A percentile compares a stretch with the other conserved stretches of the same genome.
Evolutionary conservation across 2,329 filamentous ascomycete genomes (phyloP).

Genomic region (Diplodia mutila): DNA sequence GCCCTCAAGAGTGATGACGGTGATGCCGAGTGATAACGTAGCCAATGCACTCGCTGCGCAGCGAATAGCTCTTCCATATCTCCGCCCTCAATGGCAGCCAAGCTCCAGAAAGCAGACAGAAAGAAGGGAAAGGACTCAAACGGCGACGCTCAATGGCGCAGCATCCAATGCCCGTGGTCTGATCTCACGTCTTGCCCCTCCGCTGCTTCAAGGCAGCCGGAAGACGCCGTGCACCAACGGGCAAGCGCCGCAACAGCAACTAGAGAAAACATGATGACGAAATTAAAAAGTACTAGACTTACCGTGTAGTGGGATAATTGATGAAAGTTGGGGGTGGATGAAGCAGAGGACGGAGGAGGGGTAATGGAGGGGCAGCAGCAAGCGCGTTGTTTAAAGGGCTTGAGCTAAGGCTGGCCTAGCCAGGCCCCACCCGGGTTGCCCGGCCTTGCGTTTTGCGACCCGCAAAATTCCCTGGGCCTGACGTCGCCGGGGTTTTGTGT

Average conservation of each 20-base stretch:
- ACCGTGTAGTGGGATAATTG: not conserved
- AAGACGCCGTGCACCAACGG: not conserved
- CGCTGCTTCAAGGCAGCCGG: not conserved
- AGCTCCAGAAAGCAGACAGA: not conserved
- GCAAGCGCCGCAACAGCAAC: not conserved
- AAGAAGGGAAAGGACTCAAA: not conserved
- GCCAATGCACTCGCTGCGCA: no score
- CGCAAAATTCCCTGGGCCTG: constrained; percentile 9
- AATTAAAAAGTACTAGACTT: not conserved
- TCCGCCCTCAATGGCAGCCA: no score
- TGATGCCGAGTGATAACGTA: no score
- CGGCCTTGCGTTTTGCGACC: not conserved
- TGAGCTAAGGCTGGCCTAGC: not conserved
- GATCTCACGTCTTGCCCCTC: not conserved
- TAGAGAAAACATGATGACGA: not conserved
- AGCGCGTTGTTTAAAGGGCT: not conserved
- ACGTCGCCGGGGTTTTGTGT: not conserved
- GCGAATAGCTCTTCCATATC: no score
- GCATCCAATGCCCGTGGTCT: not conserved
- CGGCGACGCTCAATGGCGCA: not conserved
- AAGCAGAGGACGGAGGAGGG: not conserved
- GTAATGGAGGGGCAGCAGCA: constrained; percentile 12
- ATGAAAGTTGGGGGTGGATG: not conserved
- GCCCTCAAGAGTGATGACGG: no score
- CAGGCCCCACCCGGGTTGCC: not conserved